phyloP scores from a whole-genome alignment of 2,329 filamentous ascomycete species.

The Stemphylium vesicarium region DNA sequence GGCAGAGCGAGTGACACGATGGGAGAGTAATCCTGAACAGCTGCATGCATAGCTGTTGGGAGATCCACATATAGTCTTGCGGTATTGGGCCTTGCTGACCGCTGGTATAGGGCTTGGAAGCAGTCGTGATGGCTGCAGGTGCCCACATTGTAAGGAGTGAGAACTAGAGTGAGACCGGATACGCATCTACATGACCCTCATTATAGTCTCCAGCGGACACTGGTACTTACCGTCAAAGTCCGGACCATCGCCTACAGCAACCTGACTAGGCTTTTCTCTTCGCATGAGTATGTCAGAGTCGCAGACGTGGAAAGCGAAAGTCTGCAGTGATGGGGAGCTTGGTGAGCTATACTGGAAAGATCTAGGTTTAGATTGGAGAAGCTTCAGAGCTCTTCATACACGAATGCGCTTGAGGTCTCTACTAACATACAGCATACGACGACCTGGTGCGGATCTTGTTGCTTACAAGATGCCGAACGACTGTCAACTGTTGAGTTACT shows the following conservation, averaged over 20 bases:
- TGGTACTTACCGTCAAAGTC: background rate
- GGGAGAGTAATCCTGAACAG: background rate
- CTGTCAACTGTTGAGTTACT: too few relatives aligned
- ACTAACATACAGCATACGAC: too few relatives aligned
- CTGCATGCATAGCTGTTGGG: background rate
- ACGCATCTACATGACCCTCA: background rate
- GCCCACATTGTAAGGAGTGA: constrained; percentile 1
- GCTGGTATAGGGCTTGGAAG: constrained; percentile 1
- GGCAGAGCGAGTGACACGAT: constrained; percentile 1
- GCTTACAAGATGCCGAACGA: too few relatives aligned
- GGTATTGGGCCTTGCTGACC: background rate
- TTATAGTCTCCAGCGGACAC: background rate
- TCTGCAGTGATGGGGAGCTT: too few relatives aligned
- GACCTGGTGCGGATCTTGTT: too few relatives aligned
- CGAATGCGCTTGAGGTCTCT: too few relatives aligned
- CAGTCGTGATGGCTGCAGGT: constrained; percentile 3
- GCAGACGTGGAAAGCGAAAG: too few relatives aligned
- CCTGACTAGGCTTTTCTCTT: too few relatives aligned
- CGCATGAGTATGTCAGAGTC: too few relatives aligned
- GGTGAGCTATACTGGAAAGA: too few relatives aligned
- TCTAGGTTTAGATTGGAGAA: too few relatives aligned
- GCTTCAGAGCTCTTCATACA: too few relatives aligned
- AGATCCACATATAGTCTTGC: constrained; percentile 1
- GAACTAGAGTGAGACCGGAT: background rate
- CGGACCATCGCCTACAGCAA: background rate